Conservation (phyloP, 805 yeast genomes). For the Ogataea zsoltii region DNA sequence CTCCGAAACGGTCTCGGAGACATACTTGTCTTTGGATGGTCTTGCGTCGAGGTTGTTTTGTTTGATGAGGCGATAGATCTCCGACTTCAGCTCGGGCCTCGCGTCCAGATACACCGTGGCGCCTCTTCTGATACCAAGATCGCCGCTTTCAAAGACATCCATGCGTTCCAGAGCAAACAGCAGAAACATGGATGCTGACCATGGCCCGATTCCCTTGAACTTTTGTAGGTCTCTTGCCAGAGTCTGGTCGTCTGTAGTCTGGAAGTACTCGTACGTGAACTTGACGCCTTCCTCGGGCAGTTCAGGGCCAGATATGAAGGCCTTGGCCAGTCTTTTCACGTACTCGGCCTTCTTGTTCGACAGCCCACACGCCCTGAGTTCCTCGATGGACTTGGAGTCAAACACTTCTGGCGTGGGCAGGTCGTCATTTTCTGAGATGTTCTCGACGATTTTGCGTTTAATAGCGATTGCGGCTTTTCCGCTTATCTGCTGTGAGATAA, state of each 20-base stretch:
- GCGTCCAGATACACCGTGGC: slow-evolving; percentile 60
- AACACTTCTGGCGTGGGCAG: slow-evolving; percentile 58
- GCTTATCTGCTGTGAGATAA: slow-evolving; percentile 73
- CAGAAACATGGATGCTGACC: slow-evolving; percentile 91
- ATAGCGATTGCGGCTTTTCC: slow-evolving; percentile 81
- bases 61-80: slow-evolving; percentile 42
- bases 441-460: slow-evolving; percentile 35
- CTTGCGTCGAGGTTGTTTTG: slow-evolving; percentile 4
- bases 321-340: slow-evolving; percentile 52
- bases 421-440: slow-evolving; percentile 15
- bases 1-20: slow-evolving; percentile 58
- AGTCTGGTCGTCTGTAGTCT: slow-evolving; percentile 15
- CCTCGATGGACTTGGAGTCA: slow-evolving; percentile 41
- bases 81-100: slow-evolving; percentile 49
- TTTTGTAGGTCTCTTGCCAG: slow-evolving; percentile 20
- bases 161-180: slow-evolving; percentile 64
- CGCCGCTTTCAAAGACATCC: slow-evolving; percentile 76
- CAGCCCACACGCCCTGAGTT: slow-evolving; percentile 64
- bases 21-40: slow-evolving; percentile 20
- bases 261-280: slow-evolving; percentile 20
- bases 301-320: slow-evolving; percentile 39
- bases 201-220: slow-evolving; percentile 73
- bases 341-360: slow-evolving; percentile 69
- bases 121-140: slow-evolving; percentile 85
- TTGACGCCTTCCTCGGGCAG: slow-evolving; percentile 17